phyloP scores from a whole-genome alignment of 257 asterid genomes.

The Rehmannia glutinosa region DNA sequence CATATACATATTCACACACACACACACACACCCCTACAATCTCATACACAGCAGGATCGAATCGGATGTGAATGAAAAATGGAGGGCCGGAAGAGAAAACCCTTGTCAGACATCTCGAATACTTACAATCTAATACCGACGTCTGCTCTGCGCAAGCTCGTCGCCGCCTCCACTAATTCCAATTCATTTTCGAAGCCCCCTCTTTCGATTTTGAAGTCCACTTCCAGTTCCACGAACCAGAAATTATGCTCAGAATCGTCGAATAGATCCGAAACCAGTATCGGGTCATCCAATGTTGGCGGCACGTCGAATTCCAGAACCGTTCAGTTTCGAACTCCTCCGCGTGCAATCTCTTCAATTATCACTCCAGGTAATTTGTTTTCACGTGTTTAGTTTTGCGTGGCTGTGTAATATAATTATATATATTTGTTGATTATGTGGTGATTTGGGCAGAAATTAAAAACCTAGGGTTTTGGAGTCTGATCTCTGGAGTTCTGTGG shows the following conservation, averaged over 20 bases:
- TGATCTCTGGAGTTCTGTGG: too few species aligned
- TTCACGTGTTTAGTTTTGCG: background rate
- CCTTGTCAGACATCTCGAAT: conserved; percentile 46
- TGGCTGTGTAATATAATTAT: background rate
- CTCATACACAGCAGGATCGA: background rate
- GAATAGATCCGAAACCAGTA: conserved; percentile 42
- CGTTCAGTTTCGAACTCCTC: conserved; percentile 30
- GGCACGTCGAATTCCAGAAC: conserved; percentile 17
- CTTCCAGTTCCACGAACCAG: conserved; percentile 25
- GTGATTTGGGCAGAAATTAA: background rate
- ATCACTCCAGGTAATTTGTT: conserved; percentile 21
- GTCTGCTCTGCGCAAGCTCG: conserved; percentile 40
- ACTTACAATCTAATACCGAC: conserved; percentile 39
- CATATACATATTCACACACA: background rate
- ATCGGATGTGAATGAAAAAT: conserved; percentile 2
- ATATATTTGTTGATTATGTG: background rate
- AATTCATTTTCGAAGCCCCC: conserved; percentile 22
- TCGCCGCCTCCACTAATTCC: conserved; percentile 22
- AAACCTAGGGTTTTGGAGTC: conserved; percentile 21
- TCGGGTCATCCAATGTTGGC: conserved; percentile 40
- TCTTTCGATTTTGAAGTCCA: conserved; percentile 28
- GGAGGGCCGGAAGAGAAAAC: conserved; percentile 30
- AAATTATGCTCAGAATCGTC: conserved; percentile 21
- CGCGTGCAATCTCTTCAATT: conserved; percentile 15
- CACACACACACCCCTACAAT: too few species aligned